phyloP scores from a whole-genome alignment of 176 grass and related monocot genomes.

The Puya raimondii region DNA sequence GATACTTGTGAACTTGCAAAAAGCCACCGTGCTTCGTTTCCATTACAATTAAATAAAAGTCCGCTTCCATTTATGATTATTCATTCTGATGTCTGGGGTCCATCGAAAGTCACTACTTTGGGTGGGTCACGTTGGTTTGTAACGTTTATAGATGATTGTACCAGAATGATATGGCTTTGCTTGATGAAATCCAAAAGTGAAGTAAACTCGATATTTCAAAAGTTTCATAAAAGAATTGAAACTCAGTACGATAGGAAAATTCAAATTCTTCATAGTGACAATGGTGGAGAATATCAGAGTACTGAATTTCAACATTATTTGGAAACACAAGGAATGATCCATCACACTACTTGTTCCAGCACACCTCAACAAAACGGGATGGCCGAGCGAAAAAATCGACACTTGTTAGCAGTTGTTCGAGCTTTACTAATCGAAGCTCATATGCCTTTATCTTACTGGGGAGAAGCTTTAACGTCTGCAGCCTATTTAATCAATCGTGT shows the following conservation, averaged over 20 bases:
- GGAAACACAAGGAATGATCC: no score
- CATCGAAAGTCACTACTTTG: neutral
- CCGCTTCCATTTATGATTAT: neutral
- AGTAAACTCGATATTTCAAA: neutral
- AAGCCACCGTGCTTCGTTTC: neutral
- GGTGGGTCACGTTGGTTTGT: neutral
- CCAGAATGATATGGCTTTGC: constrained; percentile 2
- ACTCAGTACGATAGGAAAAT: neutral
- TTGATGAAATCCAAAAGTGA: neutral
- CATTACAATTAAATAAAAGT: neutral
- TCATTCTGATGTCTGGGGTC: neutral
- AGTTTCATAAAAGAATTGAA: neutral
- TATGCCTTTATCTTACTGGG: no score
- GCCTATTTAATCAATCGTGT: no score
- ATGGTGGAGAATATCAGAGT: no score
- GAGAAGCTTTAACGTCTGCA: no score
- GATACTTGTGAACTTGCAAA: constrained; percentile 7
- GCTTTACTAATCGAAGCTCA: no score
- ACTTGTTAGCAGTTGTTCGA: no score
- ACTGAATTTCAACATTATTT: no score
- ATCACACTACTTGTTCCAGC: no score
- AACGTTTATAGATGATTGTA: constrained; percentile 11
- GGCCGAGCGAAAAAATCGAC: no score
- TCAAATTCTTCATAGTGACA: neutral
- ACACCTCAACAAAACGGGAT: no score